Percentiles rank a stretch among this genome's conserved stretches.
These are phyloP conservation scores for Diphasiastrum complanatum DNA, from an alignment of 83 land plant genomes.

Conservation along the genomic window DNA sequence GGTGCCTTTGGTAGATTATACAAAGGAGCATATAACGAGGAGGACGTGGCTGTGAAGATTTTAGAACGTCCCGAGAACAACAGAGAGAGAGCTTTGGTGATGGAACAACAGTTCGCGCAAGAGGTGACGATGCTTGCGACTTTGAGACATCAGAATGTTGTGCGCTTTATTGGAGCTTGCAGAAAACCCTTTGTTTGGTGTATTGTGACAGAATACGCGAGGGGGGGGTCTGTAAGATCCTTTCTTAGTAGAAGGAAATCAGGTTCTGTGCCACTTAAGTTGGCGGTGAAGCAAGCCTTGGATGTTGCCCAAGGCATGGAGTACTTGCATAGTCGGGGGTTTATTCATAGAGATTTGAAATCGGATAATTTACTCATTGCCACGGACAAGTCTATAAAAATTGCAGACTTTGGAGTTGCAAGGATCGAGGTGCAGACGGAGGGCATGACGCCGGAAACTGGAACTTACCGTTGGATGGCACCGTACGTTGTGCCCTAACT, in stretches of 20 bases:
- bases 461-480: slow-evolving; percentile 60
- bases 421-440: slow-evolving; percentile 14
- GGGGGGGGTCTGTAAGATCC: slow-evolving; percentile 7
- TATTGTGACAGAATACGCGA: slow-evolving; percentile 12
- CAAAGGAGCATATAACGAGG: slow-evolving; percentile 52
- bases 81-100: slow-evolving; percentile 37
- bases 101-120: slow-evolving; percentile 61
- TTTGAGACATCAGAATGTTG: slow-evolving; percentile 21
- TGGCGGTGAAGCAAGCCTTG: slow-evolving; percentile 9
- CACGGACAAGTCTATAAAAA: slow-evolving; percentile 10
- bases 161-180: slow-evolving; percentile 14
- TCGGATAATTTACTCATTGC: slow-evolving; percentile 16
- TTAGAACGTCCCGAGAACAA: slow-evolving; percentile 61
- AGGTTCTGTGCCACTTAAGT: neutral
- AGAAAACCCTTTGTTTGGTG: slow-evolving; percentile 4
- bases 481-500: too few species aligned
- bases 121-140: slow-evolving; percentile 62
- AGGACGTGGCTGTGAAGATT: slow-evolving; percentile 70
- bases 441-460: slow-evolving; percentile 16
- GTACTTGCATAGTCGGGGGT: neutral
- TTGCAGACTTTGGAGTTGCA: slow-evolving; percentile 58
- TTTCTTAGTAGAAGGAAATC: slow-evolving; percentile 11
- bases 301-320: slow-evolving; percentile 34
- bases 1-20: slow-evolving; percentile 60
- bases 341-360: slow-evolving; percentile 42